Percentiles rank a stretch among this genome's conserved stretches.
These are phyloP conservation scores for Daedalea quercina DNA, from an alignment of 768 basidiomycete genomes.

Conservation along the genomic window DNA sequence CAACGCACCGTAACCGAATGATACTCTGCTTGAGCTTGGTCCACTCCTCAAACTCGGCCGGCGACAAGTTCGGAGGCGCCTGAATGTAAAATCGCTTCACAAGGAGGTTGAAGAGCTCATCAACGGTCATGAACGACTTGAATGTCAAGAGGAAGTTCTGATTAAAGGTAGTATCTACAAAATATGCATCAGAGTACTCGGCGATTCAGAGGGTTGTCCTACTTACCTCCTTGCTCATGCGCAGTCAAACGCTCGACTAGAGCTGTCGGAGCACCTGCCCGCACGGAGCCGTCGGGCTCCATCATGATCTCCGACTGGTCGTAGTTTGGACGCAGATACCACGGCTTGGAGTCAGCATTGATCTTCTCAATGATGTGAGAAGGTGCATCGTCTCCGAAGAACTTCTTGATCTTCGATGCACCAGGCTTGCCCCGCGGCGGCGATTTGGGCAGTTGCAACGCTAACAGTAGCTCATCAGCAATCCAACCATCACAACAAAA, in stretches of 20 bases:
- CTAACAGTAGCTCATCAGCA: neutral
- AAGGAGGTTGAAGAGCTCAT: constrained; percentile 78
- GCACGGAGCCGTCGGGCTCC: constrained; percentile 76
- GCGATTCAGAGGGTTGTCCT: neutral
- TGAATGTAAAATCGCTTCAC: constrained; percentile 73
- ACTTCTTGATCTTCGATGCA: constrained; percentile 57
- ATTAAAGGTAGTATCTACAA: constrained; percentile 67
- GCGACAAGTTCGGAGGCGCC: constrained; percentile 60
- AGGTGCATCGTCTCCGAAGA: constrained; percentile 58
- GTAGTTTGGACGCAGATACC: constrained; percentile 84
- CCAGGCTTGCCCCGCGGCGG: constrained; percentile 17
- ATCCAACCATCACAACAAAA: neutral
- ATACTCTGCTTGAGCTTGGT: constrained; percentile 77
- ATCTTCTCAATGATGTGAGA: constrained; percentile 36
- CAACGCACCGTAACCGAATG: constrained; percentile 74
- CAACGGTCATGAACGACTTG: constrained; percentile 84
- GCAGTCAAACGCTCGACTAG: constrained; percentile 87
- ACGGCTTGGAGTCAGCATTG: constrained; percentile 48
- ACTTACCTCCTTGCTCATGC: constrained; percentile 80
- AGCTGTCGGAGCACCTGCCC: constrained; percentile 81
- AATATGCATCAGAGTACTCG: neutral
- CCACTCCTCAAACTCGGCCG: constrained; percentile 72
- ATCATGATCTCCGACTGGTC: constrained; percentile 75
- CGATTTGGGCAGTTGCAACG: constrained; percentile 15
- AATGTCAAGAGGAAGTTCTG: constrained; percentile 94